Evolutionary conservation across 345 rosid species (phyloP), one percentile per base, ranked within the genome.

Genomic region (Camelina sativa): DNA sequence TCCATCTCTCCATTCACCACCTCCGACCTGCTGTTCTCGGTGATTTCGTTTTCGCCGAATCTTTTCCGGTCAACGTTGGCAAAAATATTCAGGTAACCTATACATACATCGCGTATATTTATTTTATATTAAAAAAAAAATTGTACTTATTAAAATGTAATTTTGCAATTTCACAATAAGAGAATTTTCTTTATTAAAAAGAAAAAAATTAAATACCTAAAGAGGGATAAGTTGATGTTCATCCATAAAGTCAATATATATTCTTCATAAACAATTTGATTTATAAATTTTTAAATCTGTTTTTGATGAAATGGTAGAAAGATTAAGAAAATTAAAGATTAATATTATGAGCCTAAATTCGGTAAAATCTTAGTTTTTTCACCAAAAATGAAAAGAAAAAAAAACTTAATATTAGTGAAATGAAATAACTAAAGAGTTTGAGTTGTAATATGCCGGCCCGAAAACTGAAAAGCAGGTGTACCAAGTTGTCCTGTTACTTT

Each of bases 1-100:
- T 92, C 34, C 92, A 92, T 69, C 96, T 95, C 53, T 86, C 88
- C 62, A 92, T 92, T 71, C 89, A 83, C 74, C 99, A 95, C 64
- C 73, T 90, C 67, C 93, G 86, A 65, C 86, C 84, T 23, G 97
- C 96, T 28, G 75, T 76, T 8, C 82, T 90, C 34, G 99, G 97
- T 1, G 96, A 94, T 67, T 78, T 71, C 19, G 34, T 95, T 79
- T 55, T 59, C 19, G 97, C 93, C 37, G 92, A 87, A 81, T 96
- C 97, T 54, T 62, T 81, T 28, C 97, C 98, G 0, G 53, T 91
- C 74, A 85, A 64, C 68, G 47, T 74, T 19, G 97, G 97, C 75
- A 90, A 87, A 61, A 91, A 86, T 66, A 86, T 88, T 50, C 96
- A 94, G 97, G 98, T 88, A 20, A 46, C 22, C 4, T 23, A 16